A percentile compares a stretch with the other conserved stretches of the same genome.
These are phyloP conservation scores for Mycena metata DNA, from an alignment of 768 basidiomycete species.

Conservation along the genomic window DNA sequence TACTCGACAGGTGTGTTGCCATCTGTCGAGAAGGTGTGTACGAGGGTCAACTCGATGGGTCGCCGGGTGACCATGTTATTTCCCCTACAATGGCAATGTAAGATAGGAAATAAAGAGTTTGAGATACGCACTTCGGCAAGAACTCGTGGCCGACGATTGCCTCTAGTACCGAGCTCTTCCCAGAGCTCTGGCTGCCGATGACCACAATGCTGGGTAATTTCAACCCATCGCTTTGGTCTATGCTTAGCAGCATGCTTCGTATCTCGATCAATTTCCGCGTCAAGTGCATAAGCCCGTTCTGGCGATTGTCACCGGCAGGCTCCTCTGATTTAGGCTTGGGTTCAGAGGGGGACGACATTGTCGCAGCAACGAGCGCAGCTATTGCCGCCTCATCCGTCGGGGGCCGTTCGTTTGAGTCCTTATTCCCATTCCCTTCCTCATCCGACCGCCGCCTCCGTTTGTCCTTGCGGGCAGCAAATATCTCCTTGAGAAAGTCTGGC, in stretches of 20 bases:
- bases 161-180: constrained; percentile 97
- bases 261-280: constrained; percentile 98
- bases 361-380: constrained; percentile 82
- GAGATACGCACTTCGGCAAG: constrained; percentile 87
- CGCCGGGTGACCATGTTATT: constrained; percentile 99
- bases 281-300: constrained; percentile 92
- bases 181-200: constrained; percentile 97
- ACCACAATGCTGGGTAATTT: constrained; percentile 98
- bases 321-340: constrained; percentile 57
- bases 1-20: constrained; percentile 79
- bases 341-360: constrained; percentile 82
- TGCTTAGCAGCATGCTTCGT: constrained; percentile 91
- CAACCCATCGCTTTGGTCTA: constrained; percentile 94
- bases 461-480: constrained; percentile 56
- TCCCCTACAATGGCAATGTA: constrained; percentile 68
- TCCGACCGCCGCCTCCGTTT: constrained; percentile 49
- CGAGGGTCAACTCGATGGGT: constrained; percentile 96
- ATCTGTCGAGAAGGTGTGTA: constrained; percentile 83
- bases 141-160: constrained; percentile 99
- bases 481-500: constrained; percentile 79
- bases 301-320: constrained; percentile 59
- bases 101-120: constrained; percentile 13
- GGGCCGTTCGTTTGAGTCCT: constrained; percentile 58
- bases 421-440: constrained; percentile 49
- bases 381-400: constrained; percentile 74